These are phyloP conservation scores for Suillus cothurnatus DNA, from an alignment of 768 basidiomycete genomes.

Conservation along the genomic window DNA sequence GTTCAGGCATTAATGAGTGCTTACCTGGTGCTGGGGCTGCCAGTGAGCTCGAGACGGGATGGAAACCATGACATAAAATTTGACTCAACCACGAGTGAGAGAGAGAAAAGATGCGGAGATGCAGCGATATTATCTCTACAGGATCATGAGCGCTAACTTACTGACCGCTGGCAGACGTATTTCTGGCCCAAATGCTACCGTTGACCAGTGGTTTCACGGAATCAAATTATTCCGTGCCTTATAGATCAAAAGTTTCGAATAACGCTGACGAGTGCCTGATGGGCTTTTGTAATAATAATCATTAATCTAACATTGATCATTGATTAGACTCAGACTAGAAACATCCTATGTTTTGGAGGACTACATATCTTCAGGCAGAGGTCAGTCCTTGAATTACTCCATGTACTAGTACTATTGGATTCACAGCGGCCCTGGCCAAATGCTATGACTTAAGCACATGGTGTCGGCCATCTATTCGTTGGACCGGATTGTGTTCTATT, in stretches of 20 bases:
- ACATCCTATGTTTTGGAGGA: not conserved
- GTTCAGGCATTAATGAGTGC: not conserved
- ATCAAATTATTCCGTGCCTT: not conserved
- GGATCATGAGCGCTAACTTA: slow-evolving; percentile 10
- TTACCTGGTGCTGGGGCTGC: not conserved
- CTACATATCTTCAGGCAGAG: not conserved
- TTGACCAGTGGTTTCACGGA: slow-evolving; percentile 18
- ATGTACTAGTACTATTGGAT: not conserved
- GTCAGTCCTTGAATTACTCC: not conserved
- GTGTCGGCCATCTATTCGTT: not conserved
- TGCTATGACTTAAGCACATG: not conserved
- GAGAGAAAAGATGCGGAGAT: not conserved
- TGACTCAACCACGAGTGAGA: not conserved
- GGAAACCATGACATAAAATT: slow-evolving; percentile 25
- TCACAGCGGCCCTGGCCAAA: too few relatives aligned
- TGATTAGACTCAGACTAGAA: not conserved
- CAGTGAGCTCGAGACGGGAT: slow-evolving; percentile 6
- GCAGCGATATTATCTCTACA: slow-evolving; percentile 19
- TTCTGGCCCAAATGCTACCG: slow-evolving; percentile 17
- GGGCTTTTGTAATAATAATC: too few relatives aligned
- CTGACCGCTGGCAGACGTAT: slow-evolving; percentile 6
- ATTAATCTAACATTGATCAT: not conserved
- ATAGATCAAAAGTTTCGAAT: not conserved
- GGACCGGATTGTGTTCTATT: not conserved
- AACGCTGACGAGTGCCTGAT: not conserved